Evolutionary conservation across 306 rosid genomes (phyloP).

Genomic region (Citrullus mucosospermus): DNA sequence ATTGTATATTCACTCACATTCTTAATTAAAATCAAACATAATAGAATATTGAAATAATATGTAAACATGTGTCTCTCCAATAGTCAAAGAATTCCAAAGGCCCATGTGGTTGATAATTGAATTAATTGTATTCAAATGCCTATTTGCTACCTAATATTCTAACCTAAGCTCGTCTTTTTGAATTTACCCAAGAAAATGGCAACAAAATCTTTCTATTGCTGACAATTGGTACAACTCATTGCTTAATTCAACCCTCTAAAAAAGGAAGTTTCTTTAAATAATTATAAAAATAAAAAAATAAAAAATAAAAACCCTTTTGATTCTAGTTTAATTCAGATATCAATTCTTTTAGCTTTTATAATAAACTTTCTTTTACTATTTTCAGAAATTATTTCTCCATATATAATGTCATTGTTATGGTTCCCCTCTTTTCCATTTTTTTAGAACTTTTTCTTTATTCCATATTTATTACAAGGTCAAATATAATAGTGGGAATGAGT

Average conservation of each 20-base stretch:
- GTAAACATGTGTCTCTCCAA: neutral
- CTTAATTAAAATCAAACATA: neutral
- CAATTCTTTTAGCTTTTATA: neutral
- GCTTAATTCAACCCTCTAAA: neutral
- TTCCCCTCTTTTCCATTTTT: too few species aligned
- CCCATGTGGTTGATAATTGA: neutral
- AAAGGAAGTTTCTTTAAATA: too few species aligned
- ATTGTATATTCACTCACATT: neutral
- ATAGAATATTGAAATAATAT: neutral
- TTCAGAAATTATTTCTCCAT: neutral
- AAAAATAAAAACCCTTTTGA: neutral
- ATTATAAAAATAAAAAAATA: too few species aligned
- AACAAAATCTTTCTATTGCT: neutral
- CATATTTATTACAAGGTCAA: too few species aligned
- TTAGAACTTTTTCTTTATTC: too few species aligned
- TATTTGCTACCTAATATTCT: constrained; percentile 1
- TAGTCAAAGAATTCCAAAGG: neutral
- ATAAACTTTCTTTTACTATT: neutral
- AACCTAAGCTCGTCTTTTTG: neutral
- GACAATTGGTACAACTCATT: neutral
- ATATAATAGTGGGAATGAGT: too few species aligned
- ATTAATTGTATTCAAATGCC: neutral
- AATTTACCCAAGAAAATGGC: neutral
- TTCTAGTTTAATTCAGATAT: neutral
- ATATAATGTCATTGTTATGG: too few species aligned